Base-by-base conservation (phyloP, 2,329 filamentous ascomycete species). In the Cladosporium phlei region DNA sequence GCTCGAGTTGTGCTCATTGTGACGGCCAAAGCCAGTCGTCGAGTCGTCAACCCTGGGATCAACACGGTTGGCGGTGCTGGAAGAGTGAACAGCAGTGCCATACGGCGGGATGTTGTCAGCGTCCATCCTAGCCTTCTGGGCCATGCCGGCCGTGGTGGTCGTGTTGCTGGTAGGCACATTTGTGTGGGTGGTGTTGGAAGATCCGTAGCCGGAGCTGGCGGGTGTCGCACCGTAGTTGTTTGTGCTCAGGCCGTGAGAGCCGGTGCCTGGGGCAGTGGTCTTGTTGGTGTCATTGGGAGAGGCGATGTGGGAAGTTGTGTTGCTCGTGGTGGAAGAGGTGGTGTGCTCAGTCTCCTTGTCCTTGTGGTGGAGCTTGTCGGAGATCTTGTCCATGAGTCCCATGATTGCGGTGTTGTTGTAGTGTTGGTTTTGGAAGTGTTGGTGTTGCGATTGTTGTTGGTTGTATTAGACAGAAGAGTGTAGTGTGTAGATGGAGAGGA, bases 51-150 rank as follows among this genome's bases (percentile, higher is more conserved):
- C 51, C 10, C 39, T 47, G 30, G 50, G 52, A 19, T 54, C 53
- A 9, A 34, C 46, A 2, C 24, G 34, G 50, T 55, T 54, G 37
- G 48, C 16, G 19, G 38, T 37, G 46, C 59, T 55, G 37, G 49
- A 55, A 3, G 52, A 52, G 38, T 61, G 59, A 6, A 59, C 55
- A 53, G 32, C 43, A 7, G n/a, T n/a, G n/a, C n/a, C n/a, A n/a
- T n/a, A n/a, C n/a, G n/a, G n/a, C n/a, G n/a, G n/a, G n/a, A n/a
- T n/a, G n/a, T n/a, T n/a, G n/a, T n/a, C n/a, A n/a, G n/a, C n/a
- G n/a, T n/a, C n/a, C n/a, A n/a, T n/a, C n/a, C n/a, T n/a, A n/a
- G n/a, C n/a, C n/a, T n/a, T n/a, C n/a, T n/a, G n/a, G n/a, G n/a
- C n/a, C n/a, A n/a, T n/a, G n/a, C n/a, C n/a, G n/a, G n/a, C n/a